phyloP scores from a whole-genome alignment of 1,139 yeast species.

The Blastobotrys capitulatus region DNA sequence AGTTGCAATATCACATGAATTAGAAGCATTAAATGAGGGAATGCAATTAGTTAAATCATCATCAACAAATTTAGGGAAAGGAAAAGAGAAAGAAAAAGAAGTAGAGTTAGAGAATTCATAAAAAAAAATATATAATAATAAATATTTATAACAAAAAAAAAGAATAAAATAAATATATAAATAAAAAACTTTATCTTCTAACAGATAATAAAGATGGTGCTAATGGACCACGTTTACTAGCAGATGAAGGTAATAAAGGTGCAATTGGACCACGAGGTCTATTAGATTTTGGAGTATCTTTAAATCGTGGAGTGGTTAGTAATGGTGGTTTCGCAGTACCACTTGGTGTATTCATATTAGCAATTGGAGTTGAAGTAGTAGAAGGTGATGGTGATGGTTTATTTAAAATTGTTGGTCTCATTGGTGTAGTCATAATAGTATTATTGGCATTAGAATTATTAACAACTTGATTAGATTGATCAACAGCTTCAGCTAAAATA shows the following conservation, averaged over 20 bases:
- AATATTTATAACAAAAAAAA: background rate
- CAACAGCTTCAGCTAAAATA: conserved; percentile 12
- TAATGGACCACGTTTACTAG: background rate
- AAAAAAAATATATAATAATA: background rate
- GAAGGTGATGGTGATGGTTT: background rate
- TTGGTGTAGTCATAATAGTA: background rate
- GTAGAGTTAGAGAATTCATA: background rate
- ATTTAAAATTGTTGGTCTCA: background rate
- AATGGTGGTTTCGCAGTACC: background rate
- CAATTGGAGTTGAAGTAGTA: background rate
- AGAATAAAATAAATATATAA: background rate
- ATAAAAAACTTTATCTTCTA: background rate
- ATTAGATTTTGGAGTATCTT: background rate
- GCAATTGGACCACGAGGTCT: background rate
- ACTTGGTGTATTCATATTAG: too few relatives aligned
- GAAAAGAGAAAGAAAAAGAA: background rate
- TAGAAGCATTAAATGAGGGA: conserved; percentile 26
- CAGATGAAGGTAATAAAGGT: background rate
- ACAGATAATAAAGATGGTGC: conserved; percentile 5
- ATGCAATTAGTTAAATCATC: conserved; percentile 9
- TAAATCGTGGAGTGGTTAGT: background rate
- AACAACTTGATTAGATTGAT: background rate
- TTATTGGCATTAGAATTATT: background rate
- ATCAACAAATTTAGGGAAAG: conserved; percentile 2
- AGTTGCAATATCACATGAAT: conserved; percentile 31